A percentile compares a stretch with the other conserved stretches of the same genome.
phyloP scores from a whole-genome alignment of 148 eudicot genomes.

The Amaranthus cruentus region DNA sequence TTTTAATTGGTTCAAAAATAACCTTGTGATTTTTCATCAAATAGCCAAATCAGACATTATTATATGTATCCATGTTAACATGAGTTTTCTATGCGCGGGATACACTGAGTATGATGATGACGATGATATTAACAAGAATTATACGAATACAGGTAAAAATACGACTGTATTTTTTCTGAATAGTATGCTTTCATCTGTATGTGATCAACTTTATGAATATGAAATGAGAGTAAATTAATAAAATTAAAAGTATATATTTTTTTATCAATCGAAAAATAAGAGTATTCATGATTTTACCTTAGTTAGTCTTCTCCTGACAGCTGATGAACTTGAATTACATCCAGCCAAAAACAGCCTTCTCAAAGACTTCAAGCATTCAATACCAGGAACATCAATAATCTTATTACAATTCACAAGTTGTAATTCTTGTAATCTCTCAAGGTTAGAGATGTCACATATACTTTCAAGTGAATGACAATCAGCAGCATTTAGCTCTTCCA shows the following conservation, averaged over 20 bases:
- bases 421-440: constrained; percentile 40
- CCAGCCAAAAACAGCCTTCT: constrained; percentile 51
- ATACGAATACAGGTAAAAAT: too few species aligned
- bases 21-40: too few species aligned
- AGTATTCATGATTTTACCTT: constrained; percentile 26
- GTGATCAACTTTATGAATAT: background rate
- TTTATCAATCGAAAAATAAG: background rate
- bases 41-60: too few species aligned
- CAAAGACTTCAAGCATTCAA: constrained; percentile 48
- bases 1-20: too few species aligned
- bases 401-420: constrained; percentile 48
- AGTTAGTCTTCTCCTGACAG: constrained; percentile 30
- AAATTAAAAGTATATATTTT: background rate
- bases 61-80: too few species aligned
- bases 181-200: background rate
- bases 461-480: constrained; percentile 43
- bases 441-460: constrained; percentile 43
- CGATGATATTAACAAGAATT: too few species aligned
- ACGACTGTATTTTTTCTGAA: too few species aligned
- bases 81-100: too few species aligned
- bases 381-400: constrained; percentile 46
- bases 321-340: constrained; percentile 36
- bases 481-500: constrained; percentile 45
- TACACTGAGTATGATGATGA: too few species aligned
- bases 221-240: background rate